Evolutionary conservation across 495 filamentous ascomycete species (phyloP).

Genomic region (Lasiosphaeria ovina): DNA sequence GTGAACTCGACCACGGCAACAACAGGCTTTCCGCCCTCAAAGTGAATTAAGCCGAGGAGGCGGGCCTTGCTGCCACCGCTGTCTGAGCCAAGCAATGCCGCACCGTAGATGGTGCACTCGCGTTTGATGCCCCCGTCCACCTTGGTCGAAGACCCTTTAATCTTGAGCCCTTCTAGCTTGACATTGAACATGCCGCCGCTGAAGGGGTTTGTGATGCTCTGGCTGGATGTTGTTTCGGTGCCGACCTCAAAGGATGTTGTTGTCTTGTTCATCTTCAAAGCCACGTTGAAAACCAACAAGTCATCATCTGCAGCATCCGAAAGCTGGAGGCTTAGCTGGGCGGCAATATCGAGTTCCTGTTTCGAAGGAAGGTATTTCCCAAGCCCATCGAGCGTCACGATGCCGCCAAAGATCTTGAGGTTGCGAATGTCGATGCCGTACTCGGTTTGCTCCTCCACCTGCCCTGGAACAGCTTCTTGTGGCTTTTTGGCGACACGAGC

Average conservation of each 20-base stretch:
- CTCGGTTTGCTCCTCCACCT: background rate
- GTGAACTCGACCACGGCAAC: background rate
- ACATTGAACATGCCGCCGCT: background rate
- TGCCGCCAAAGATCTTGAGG: background rate
- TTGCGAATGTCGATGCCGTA: constrained; percentile 1
- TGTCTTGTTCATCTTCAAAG: background rate
- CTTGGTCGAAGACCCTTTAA: background rate
- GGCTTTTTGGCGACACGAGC: background rate
- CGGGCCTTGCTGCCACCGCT: background rate
- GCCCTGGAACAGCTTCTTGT: background rate
- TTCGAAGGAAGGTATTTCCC: background rate
- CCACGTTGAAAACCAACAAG: background rate
- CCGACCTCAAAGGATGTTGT: background rate
- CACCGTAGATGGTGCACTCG: background rate
- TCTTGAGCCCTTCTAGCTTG: background rate
- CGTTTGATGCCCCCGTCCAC: background rate
- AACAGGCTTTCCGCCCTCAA: background rate
- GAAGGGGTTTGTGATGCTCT: background rate
- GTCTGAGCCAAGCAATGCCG: background rate
- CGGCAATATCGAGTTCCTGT: background rate
- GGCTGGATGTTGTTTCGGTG: background rate
- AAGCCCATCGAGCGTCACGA: background rate
- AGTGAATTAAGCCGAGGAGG: background rate
- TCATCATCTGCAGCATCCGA: background rate
- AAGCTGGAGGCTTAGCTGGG: background rate